Conservation (phyloP, 1,284 basidiomycete species). For the Pyrrhoderma noxium region DNA sequence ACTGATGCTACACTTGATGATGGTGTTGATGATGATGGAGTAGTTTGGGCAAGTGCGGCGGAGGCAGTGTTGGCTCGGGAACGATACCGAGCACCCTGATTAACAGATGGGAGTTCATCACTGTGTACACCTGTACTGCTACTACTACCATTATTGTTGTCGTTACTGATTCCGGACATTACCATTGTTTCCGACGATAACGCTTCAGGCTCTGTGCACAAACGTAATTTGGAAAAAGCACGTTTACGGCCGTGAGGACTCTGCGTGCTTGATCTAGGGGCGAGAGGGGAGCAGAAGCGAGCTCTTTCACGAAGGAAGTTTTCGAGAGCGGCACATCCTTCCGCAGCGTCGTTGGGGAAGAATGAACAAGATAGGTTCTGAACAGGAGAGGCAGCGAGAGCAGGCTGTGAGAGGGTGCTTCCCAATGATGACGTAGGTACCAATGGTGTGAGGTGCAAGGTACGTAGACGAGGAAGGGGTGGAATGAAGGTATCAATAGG, state of each 20-base stretch:
- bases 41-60: not conserved
- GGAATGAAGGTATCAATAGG: not conserved
- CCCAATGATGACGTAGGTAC: conserved; percentile 55
- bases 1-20: not conserved
- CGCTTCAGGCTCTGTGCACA: conserved; percentile 4
- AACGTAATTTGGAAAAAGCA: conserved; percentile 3
- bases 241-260: conserved; percentile 7
- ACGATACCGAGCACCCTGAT: not conserved
- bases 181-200: too few species aligned
- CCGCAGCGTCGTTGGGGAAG: conserved; percentile 52
- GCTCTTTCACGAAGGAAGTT: conserved; percentile 45
- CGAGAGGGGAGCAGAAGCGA: conserved; percentile 28
- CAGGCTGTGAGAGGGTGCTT: conserved; percentile 41
- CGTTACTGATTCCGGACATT: not conserved
- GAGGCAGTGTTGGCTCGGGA: not conserved
- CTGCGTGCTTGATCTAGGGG: not conserved
- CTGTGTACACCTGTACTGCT: too few species aligned
- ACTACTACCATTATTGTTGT: too few species aligned
- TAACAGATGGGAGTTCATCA: too few species aligned
- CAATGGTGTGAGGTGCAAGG: conserved; percentile 51
- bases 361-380: conserved; percentile 51
- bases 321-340: conserved; percentile 47
- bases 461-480: conserved; percentile 39
- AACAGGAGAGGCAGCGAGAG: conserved; percentile 53
- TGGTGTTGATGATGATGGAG: not conserved